These are phyloP conservation scores for Leucosporidium scottii DNA, from an alignment of 768 basidiomycete genomes.

Conservation along the genomic window DNA sequence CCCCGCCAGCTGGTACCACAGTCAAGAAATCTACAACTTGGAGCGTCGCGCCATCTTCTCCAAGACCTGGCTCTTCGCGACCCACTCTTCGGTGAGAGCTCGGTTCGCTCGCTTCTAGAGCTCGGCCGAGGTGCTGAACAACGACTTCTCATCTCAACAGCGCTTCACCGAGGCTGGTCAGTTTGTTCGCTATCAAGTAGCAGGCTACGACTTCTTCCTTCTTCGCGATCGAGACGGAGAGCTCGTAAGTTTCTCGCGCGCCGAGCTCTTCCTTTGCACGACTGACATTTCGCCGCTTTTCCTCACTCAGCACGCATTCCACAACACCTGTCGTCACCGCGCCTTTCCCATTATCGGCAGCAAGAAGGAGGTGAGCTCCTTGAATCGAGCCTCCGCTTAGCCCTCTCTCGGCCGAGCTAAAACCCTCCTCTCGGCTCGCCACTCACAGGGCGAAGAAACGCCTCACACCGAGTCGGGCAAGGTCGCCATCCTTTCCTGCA, in stretches of 20 bases:
- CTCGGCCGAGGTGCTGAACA: too few species aligned
- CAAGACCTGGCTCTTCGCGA: neutral
- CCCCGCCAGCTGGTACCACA: neutral
- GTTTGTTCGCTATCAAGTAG: neutral
- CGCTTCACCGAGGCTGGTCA: neutral
- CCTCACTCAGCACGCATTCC: neutral
- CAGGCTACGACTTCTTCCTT: conserved; percentile 1
- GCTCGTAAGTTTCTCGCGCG: neutral
- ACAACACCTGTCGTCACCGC: neutral
- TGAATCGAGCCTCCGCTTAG: neutral
- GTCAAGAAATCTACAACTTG: conserved; percentile 1
- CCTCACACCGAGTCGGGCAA: neutral
- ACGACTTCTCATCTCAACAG: too few species aligned
- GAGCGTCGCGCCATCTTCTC: neutral
- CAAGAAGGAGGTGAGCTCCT: neutral
- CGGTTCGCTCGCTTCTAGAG: too few species aligned
- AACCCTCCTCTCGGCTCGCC: neutral
- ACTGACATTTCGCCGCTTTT: neutral
- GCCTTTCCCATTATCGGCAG: neutral
- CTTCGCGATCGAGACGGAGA: neutral
- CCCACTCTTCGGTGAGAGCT: neutral
- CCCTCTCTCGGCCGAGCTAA: neutral
- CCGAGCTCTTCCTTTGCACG: too few species aligned
- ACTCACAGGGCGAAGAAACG: neutral
- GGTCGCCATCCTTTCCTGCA: neutral